Conservation (phyloP, 208 protist species). For the Borovskyia barvae region DNA sequence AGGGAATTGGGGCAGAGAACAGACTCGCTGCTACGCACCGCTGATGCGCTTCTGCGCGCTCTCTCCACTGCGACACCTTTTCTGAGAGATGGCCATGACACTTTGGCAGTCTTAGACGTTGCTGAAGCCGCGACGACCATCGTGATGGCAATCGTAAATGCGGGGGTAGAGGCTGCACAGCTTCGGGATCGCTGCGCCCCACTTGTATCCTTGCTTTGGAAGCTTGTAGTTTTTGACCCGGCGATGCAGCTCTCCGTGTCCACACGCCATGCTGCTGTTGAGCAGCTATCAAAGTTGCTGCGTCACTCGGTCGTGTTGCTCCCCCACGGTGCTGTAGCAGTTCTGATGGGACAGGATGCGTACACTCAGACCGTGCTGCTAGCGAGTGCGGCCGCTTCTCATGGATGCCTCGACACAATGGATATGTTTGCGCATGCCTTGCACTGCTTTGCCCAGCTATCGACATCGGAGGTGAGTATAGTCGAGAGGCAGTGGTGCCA, state of each 20-base stretch:
- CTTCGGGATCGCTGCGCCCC: neutral
- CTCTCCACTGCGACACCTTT: too few species aligned
- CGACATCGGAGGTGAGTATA: constrained; percentile 2
- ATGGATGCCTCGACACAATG: constrained; percentile 9
- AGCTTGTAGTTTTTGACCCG: neutral
- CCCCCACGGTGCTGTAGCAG: constrained; percentile 3
- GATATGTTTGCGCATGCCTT: constrained; percentile 21
- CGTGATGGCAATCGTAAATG: neutral
- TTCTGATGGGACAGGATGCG: constrained; percentile 12
- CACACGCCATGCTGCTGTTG: neutral
- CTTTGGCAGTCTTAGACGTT: constrained; percentile 4
- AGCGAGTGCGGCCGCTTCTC: constrained; percentile 10
- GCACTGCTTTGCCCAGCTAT: constrained; percentile 20
- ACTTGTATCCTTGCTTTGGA: constrained; percentile 2
- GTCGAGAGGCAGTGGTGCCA: constrained; percentile 1
- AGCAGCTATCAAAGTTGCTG: constrained; percentile 9
- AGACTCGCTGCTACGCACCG: neutral
- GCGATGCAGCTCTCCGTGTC: neutral
- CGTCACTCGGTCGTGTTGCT: constrained; percentile 1
- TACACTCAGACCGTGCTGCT: constrained; percentile 33
- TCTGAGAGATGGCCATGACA: too few species aligned
- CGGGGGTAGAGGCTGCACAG: neutral
- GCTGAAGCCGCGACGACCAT: constrained; percentile 1
- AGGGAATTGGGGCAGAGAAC: constrained; percentile 1
- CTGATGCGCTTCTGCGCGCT: constrained; percentile 12